Base-by-base conservation (phyloP, 768 basidiomycete species). In the Trametopsis cervina region DNA sequence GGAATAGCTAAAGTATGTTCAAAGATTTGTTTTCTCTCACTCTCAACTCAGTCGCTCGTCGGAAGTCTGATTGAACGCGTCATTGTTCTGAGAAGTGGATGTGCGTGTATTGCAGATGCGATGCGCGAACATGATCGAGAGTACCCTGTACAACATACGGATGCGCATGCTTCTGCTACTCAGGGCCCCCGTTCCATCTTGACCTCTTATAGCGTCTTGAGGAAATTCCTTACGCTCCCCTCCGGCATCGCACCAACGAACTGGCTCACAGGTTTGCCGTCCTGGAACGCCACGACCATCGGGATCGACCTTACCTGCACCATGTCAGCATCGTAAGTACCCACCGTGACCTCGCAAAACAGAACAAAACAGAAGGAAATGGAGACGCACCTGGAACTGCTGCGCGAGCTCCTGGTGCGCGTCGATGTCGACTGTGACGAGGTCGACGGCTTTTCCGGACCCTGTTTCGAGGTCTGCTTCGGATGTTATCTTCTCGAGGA, bases 281-380 rank as follows among this genome's bases (percentile, higher is more conserved):
- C 73, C 48, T 71, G 75, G 68, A 89, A 89, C 3, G 85, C 88
- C 49, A 86, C 68, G 24, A 91, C 85, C 0, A 88, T 90, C 2
- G 88, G 88, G n/a, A 91, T 64, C 13, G 84, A 74, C n/a, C 71
- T 66, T 51, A 90, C 70, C 89, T 91, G 54, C 12, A 20, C 29
- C 24, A 49, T n/a, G n/a, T n/a, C n/a, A n/a, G n/a, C n/a, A 11
- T 40, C 10, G 40, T 12, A 40, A 21, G n/a, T n/a, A n/a, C n/a
- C n/a, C n/a, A n/a, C n/a, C n/a, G n/a, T n/a, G n/a, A n/a, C n/a
- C n/a, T n/a, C n/a, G n/a, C n/a, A n/a, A n/a, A n/a, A n/a, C n/a
- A n/a, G n/a, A n/a, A n/a, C n/a, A n/a, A n/a, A n/a, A n/a, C n/a
- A n/a, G n/a, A n/a, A n/a, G n/a, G n/a, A n/a, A n/a, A n/a, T n/a